Evolutionary conservation across 2,329 filamentous ascomycete species (phyloP), one percentile per base, ranked within the genome.

Genomic region (Thielaviopsis punctulata): DNA sequence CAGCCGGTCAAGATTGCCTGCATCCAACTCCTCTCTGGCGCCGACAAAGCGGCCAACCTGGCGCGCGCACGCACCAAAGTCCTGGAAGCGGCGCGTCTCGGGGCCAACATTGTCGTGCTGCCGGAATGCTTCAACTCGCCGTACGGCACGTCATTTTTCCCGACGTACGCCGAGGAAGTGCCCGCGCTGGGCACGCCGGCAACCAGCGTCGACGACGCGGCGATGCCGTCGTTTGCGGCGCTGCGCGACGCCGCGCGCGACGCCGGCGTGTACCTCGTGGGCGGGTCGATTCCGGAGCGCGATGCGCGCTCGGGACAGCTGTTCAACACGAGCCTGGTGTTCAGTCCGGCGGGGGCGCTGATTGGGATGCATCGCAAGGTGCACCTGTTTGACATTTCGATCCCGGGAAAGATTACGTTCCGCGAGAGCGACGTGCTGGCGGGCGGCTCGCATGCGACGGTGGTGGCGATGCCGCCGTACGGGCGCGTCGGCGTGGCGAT

Each of bases 71-170:
- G 85, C 53, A 73, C 75, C 44, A 89, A 92, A 64, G 88, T 96
- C 54, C 76, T 87, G 57, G 81, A 87, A 65, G 90, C 92, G 4
- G 82, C 87, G 22, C 66, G 71, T 23, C 70, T 70, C 3, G 90
- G 90, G 59, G 87, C 90, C 55, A 80, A 84, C 53, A 80, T 98
- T 55, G 82, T 96, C 58, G 87, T 96, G 30, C 77, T 98, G 18
- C 92, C 92, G 33, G 92, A 98, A 71, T 98, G 92, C 74, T 98
- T 98, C 79, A 98, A 98, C 72, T 93, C 86, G 43, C 92, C 92
- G 8, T 98, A 98, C 68, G 92, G 92, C 59, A 88, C 81, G 58
- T 66, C 87, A 62, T 89, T 82, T 73, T 98, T 98, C 69, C 83
- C 89, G 51, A 77, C 81, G 56, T 96, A 96, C 66, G 89, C 92